phyloP scores from a whole-genome alignment of 2,329 filamentous ascomycete genomes.

The Canariomyces notabilis region DNA sequence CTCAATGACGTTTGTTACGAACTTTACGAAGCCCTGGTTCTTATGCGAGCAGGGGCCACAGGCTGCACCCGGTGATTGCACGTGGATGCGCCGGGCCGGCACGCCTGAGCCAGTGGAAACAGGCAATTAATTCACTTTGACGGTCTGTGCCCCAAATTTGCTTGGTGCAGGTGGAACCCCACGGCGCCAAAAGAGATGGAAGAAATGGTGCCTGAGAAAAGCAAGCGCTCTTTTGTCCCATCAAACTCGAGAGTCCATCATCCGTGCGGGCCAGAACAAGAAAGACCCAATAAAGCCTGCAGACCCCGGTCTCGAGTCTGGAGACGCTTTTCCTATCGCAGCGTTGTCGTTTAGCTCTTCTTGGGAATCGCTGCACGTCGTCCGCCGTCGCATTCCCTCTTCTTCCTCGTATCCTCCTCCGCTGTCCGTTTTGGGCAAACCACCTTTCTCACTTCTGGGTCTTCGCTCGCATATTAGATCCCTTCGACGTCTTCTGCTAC shows the following conservation, averaged over 20 bases:
- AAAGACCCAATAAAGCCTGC: background rate
- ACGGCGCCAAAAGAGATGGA: background rate
- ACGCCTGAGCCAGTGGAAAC: background rate
- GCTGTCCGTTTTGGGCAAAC: background rate
- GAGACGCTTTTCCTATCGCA: conserved; percentile 9
- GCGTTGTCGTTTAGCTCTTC: conserved; percentile 1
- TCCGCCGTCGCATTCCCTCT: background rate
- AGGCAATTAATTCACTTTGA: background rate
- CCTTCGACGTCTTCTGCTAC: background rate
- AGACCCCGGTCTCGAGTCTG: background rate
- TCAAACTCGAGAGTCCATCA: background rate
- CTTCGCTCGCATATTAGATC: background rate
- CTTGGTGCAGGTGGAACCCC: background rate
- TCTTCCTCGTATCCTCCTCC: background rate
- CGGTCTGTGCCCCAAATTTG: background rate
- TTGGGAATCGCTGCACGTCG: background rate
- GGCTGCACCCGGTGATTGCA: no score
- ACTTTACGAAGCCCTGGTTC: no score
- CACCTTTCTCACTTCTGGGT: background rate
- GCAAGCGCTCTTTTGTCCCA: background rate
- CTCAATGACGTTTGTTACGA: no score
- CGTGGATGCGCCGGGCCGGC: no score
- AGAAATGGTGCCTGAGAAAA: background rate
- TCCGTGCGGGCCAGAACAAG: background rate
- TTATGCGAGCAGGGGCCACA: background rate